These are phyloP conservation scores for Saitozyma podzolica DNA, from an alignment of 768 basidiomycete genomes.

Conservation along the genomic window DNA sequence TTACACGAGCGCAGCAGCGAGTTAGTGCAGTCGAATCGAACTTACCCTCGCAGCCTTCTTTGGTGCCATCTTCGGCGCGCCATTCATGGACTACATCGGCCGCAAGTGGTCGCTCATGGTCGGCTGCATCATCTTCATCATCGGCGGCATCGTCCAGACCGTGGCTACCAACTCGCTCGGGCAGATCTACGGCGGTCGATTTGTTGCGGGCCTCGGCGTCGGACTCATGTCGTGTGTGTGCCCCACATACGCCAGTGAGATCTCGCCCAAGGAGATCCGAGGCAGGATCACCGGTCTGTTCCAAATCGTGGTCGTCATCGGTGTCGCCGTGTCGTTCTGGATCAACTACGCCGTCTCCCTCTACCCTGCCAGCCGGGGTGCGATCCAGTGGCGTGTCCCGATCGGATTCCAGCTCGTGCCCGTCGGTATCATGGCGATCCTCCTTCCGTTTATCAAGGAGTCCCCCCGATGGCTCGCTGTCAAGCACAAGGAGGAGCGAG, in stretches of 20 bases:
- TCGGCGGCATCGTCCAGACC: conserved; percentile 58
- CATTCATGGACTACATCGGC: conserved; percentile 57
- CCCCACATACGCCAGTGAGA: conserved; percentile 83
- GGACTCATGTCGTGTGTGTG: conserved; percentile 69
- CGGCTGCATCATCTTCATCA: conserved; percentile 65
- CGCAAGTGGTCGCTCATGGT: conserved; percentile 61
- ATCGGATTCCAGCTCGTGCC: conserved; percentile 53
- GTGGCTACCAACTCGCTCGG: conserved; percentile 41
- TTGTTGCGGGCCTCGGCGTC: conserved; percentile 75
- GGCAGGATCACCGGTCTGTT: conserved; percentile 78
- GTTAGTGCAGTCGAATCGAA: neutral
- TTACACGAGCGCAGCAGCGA: neutral
- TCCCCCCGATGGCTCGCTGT: conserved; percentile 54
- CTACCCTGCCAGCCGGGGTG: conserved; percentile 13
- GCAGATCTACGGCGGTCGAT: conserved; percentile 73
- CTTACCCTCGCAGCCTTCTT: conserved; percentile 85
- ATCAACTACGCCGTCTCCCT: conserved; percentile 45
- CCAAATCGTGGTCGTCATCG: conserved; percentile 82
- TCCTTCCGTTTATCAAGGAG: conserved; percentile 40
- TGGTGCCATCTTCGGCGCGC: conserved; percentile 63
- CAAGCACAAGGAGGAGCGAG: conserved; percentile 50
- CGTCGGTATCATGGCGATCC: conserved; percentile 52
- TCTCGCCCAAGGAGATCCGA: conserved; percentile 80
- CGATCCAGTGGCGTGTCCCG: conserved; percentile 33
- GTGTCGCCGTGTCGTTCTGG: conserved; percentile 71